These are phyloP conservation scores for Chlorencoelia australis DNA, from an alignment of 2,329 filamentous ascomycete species.

Conservation along the genomic window DNA sequence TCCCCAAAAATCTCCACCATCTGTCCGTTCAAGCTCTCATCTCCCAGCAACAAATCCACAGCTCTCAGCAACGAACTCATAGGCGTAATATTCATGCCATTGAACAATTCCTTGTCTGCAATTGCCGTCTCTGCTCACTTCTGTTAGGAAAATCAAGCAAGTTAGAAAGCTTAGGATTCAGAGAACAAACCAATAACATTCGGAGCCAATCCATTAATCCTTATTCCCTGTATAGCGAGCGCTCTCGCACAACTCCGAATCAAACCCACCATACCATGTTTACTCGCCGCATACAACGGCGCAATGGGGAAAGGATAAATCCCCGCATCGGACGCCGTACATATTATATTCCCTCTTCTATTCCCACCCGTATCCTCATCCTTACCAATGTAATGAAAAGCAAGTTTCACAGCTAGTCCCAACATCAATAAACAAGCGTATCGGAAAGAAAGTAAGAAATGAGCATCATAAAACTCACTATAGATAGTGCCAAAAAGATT, in stretches of 20 bases:
- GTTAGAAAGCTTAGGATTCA: constrained; percentile 28
- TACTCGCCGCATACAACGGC: constrained; percentile 39
- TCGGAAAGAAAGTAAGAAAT: neutral
- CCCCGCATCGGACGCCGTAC: constrained; percentile 43
- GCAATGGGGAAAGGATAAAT: constrained; percentile 41
- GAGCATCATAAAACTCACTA: constrained; percentile 8
- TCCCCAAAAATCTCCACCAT: constrained; percentile 43
- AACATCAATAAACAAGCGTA: neutral
- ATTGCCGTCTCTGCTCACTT: too few species aligned
- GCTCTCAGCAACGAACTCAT: constrained; percentile 38
- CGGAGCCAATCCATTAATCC: constrained; percentile 41
- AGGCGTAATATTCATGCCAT: constrained; percentile 40
- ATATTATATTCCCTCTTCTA: constrained; percentile 34
- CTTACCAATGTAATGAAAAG: constrained; percentile 39
- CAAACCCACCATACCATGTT: constrained; percentile 38
- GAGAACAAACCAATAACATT: constrained; percentile 36
- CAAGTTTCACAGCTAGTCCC: constrained; percentile 37
- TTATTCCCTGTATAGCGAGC: constrained; percentile 33
- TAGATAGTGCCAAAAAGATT: constrained; percentile 19
- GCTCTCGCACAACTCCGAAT: constrained; percentile 37
- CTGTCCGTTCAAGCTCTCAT: constrained; percentile 33
- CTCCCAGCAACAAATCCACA: constrained; percentile 32
- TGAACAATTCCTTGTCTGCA: too few species aligned
- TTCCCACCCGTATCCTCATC: constrained; percentile 28
- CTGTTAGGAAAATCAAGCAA: too few species aligned